Percentiles rank a stretch among this genome's conserved stretches.
These are phyloP conservation scores for Aschersonia sp. DNA, from an alignment of 2,329 filamentous ascomycete genomes.

Conservation along the genomic window DNA sequence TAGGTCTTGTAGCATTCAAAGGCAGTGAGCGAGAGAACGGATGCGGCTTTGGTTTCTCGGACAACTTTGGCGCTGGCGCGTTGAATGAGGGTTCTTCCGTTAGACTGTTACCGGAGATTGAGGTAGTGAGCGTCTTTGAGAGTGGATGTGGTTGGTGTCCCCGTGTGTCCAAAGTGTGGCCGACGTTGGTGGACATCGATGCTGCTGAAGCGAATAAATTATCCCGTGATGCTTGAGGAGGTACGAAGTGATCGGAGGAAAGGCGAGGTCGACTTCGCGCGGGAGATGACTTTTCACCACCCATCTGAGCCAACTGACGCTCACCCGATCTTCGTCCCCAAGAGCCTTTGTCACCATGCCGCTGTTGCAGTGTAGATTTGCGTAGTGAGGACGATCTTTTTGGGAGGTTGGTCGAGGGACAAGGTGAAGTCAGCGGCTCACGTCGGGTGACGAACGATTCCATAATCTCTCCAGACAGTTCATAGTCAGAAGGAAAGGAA, in stretches of 20 bases:
- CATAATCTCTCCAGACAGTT: constrained; percentile 26
- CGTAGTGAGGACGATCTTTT: constrained; percentile 65
- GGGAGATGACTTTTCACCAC: constrained; percentile 41
- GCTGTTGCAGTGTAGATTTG: constrained; percentile 78
- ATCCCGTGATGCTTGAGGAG: constrained; percentile 45
- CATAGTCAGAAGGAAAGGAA: constrained; percentile 31
- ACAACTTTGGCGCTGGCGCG: constrained; percentile 13
- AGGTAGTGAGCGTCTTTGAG: constrained; percentile 74
- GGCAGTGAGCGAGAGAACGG: constrained; percentile 23
- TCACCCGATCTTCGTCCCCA: constrained; percentile 46
- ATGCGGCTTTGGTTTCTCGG: constrained; percentile 15
- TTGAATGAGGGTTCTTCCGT: constrained; percentile 45
- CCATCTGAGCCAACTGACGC: constrained; percentile 35
- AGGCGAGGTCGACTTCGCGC: constrained; percentile 53
- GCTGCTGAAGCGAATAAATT: constrained; percentile 45
- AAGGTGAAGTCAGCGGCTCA: constrained; percentile 17
- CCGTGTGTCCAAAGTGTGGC: constrained; percentile 31
- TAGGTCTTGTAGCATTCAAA: constrained; percentile 22
- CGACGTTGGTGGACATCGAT: constrained; percentile 36
- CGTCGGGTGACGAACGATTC: constrained; percentile 6
- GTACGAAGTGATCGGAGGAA: constrained; percentile 65
- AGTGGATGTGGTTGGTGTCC: constrained; percentile 59
- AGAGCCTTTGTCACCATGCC: constrained; percentile 53
- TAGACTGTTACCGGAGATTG: constrained; percentile 68
- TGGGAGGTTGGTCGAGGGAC: constrained; percentile 35